Evolutionary conservation across 306 rosid species (phyloP), one percentile per base, ranked within the genome.

Genomic region (Albizia julibrissin): DNA sequence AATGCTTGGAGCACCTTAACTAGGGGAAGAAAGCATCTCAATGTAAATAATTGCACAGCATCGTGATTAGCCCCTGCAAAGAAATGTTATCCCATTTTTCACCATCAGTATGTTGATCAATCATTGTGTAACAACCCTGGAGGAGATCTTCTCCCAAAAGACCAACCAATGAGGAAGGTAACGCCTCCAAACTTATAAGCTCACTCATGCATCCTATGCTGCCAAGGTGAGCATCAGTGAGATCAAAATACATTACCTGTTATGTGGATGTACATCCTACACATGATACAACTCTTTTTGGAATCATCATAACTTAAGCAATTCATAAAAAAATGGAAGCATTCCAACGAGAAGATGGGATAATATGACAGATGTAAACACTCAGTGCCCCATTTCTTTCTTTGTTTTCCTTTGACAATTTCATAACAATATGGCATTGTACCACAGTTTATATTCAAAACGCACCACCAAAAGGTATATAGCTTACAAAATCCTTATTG

Each of bases 1-100:
- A 65, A 81, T 24, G 87, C 83, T 69, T 87, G 88, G 0, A 85
- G 67, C 76, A 77, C 86, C 69, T 85, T 88, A 62, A 85, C 89
- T 82, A 94, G 83, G 79, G 97, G 98, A 83, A 94, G 87, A 82
- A 92, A 94, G 81, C 91, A 86, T 83, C 80, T 85, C 88, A 86
- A 87, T 79, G 88, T 86, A 84, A 92, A 92, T 44, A 84, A 88
- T 66, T 68, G 68, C 58, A 90, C 67, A 21, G 89, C 88, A 66
- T 84, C 87, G 82, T 56, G 70, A 74, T 80, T 78, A 50, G 77
- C 70, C 71, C 91, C 98, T 94, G 81, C 80, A 69, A 78, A 69
- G 61, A 83, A 86, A 72, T 50, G 26, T 39, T 62, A 72, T 10
- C 50, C 54, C n/a, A 69, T 69, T 21, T 67, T 54, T 27, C 1